A percentile compares a stretch with the other conserved stretches of the same genome.
Evolutionary conservation across 192 early-diverging fungal species (phyloP).

Genomic region (Coemansia sp.): DNA sequence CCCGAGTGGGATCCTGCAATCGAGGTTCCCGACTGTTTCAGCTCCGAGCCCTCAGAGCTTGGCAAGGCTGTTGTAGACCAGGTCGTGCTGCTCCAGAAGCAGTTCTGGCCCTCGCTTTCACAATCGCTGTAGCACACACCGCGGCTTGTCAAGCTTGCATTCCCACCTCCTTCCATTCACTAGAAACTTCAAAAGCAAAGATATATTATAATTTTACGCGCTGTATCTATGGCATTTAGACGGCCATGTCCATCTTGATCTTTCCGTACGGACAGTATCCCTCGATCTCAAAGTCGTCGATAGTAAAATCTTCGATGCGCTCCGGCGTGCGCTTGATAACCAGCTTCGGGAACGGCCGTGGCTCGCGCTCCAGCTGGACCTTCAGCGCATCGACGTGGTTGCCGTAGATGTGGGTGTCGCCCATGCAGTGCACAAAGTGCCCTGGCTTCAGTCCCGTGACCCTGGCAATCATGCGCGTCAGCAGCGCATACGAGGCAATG

Average conservation of each 20-base stretch:
- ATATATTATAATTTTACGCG: too few relatives aligned
- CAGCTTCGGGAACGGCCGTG: conserved; percentile 82
- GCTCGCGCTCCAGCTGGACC: conserved; percentile 75
- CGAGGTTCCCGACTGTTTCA: conserved; percentile 29
- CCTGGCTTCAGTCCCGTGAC: conserved; percentile 82
- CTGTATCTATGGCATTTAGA: too few relatives aligned
- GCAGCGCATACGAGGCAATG: conserved; percentile 93
- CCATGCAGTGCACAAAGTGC: conserved; percentile 90
- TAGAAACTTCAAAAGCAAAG: too few relatives aligned
- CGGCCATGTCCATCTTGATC: conserved; percentile 96
- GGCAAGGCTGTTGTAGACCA: conserved; percentile 34
- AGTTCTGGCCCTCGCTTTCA: conserved; percentile 22
- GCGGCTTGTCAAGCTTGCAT: too few relatives aligned
- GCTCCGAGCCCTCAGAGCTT: conserved; percentile 21
- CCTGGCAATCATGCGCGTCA: conserved; percentile 89
- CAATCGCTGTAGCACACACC: neutral
- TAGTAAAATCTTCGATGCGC: conserved; percentile 73
- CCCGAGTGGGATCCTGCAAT: conserved; percentile 25
- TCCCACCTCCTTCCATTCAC: too few relatives aligned
- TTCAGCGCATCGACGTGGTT: conserved; percentile 89
- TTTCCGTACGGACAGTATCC: conserved; percentile 86
- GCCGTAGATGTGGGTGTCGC: conserved; percentile 93
- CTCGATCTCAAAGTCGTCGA: conserved; percentile 78
- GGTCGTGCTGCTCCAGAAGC: conserved; percentile 21
- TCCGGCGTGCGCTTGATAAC: conserved; percentile 59